These are phyloP conservation scores for Argentina anserina DNA, from an alignment of 306 rosid species.

Conservation along the genomic window DNA sequence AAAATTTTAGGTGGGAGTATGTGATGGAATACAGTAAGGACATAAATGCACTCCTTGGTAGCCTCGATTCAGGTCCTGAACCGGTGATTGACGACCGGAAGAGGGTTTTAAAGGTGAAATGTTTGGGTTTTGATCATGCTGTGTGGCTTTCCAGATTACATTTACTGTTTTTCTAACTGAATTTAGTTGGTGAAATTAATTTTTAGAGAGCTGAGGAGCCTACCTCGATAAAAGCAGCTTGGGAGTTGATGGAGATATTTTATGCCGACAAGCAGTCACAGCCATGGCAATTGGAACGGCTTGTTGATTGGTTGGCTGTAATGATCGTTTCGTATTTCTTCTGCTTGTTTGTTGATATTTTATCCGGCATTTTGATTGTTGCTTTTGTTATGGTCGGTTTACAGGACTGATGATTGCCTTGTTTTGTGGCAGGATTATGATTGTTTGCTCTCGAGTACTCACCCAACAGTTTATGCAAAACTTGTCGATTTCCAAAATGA, in stretches of 20 bases:
- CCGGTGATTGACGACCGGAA: slow-evolving; percentile 58
- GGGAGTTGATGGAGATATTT: slow-evolving; percentile 92
- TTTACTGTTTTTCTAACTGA: slow-evolving; percentile 8
- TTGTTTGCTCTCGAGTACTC: slow-evolving; percentile 66
- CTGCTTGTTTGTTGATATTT: slow-evolving; percentile 6
- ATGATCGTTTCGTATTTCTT: slow-evolving; percentile 39
- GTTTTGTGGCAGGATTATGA: slow-evolving; percentile 66
- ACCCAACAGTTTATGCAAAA: slow-evolving; percentile 64
- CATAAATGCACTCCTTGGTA: slow-evolving; percentile 60
- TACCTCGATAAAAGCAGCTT: slow-evolving; percentile 80
- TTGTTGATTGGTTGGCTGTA: slow-evolving; percentile 98
- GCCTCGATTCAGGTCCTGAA: slow-evolving; percentile 37
- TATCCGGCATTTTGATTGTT: background rate
- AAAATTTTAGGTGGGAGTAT: slow-evolving; percentile 73
- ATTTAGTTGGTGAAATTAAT: slow-evolving; percentile 3
- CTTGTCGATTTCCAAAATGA: slow-evolving; percentile 64
- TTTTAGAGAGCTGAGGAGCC: slow-evolving; percentile 69
- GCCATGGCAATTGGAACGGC: slow-evolving; percentile 84
- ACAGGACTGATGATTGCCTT: background rate
- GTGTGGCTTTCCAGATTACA: background rate
- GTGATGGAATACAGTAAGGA: slow-evolving; percentile 86
- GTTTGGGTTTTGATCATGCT: background rate
- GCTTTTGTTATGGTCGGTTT: background rate
- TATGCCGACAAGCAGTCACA: slow-evolving; percentile 86
- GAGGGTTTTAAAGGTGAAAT: slow-evolving; percentile 54